Conservation (phyloP, 2,329 filamentous ascomycete species). For the Microcyclospora tardicrescens region DNA sequence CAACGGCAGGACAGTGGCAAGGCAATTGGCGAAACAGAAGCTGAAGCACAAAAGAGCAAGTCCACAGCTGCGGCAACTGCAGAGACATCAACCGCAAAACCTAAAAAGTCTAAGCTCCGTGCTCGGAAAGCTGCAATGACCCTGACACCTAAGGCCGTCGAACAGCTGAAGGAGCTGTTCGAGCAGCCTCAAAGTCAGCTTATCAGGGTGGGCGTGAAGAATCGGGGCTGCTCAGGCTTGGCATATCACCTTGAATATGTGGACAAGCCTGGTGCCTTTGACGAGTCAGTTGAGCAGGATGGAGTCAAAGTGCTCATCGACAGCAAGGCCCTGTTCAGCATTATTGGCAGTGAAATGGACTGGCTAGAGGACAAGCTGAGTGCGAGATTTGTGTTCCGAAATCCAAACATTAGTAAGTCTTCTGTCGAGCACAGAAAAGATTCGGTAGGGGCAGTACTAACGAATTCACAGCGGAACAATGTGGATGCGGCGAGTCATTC, state of each 20-base stretch:
- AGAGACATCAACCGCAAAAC: conserved; percentile 27
- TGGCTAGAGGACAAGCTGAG: conserved; percentile 95
- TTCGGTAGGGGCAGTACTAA: background rate
- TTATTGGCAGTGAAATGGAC: conserved; percentile 98
- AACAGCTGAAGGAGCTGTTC: conserved; percentile 63
- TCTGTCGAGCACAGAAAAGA: background rate
- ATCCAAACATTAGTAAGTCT: conserved; percentile 92
- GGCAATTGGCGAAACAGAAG: conserved; percentile 43
- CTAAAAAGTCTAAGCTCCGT: conserved; percentile 54
- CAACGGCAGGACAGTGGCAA: conserved; percentile 24
- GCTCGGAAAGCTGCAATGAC: conserved; percentile 86
- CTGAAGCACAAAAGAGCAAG: conserved; percentile 54
- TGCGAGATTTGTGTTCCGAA: conserved; percentile 83
- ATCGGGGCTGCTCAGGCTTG: conserved; percentile 84
- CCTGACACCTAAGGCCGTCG: conserved; percentile 65
- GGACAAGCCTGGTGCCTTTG: conserved; percentile 74
- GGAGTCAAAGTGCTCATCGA: conserved; percentile 93
- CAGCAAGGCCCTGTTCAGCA: conserved; percentile 93
- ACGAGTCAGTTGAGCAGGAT: conserved; percentile 89
- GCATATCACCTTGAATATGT: conserved; percentile 93
- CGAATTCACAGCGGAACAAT: conserved; percentile 66
- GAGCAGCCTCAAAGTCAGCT: conserved; percentile 81
- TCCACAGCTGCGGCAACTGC: conserved; percentile 21
- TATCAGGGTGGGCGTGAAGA: conserved; percentile 88
- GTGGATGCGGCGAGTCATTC: conserved; percentile 92